phyloP scores from a whole-genome alignment of 2,329 filamentous ascomycete species.

The Amylocarpus encephaloides region DNA sequence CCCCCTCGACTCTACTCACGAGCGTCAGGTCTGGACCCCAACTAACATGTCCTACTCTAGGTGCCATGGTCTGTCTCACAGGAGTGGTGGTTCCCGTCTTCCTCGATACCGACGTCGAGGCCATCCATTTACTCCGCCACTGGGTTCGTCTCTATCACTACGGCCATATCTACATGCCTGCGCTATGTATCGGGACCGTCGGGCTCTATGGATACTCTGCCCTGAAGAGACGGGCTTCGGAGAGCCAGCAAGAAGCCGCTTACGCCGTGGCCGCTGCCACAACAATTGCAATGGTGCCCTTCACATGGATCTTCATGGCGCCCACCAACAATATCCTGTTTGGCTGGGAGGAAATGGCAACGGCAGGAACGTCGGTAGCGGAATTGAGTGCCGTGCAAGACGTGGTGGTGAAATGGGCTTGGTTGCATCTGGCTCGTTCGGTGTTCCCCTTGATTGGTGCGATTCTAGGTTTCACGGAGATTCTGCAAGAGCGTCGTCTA shows the following conservation, averaged over 20 bases:
- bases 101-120: slow-evolving; percentile 26
- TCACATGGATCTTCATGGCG: slow-evolving; percentile 34
- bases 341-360: too few species aligned
- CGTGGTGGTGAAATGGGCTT: slow-evolving; percentile 26
- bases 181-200: slow-evolving; percentile 26
- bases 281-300: slow-evolving; percentile 33
- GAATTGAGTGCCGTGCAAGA: slow-evolving; percentile 10
- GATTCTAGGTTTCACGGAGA: slow-evolving; percentile 4
- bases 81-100: slow-evolving; percentile 30
- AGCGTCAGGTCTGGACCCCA: too few species aligned
- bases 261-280: slow-evolving; percentile 6
- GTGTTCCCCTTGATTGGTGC: slow-evolving; percentile 21
- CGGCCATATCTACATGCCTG: slow-evolving; percentile 29
- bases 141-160: slow-evolving; percentile 34
- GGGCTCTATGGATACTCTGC: slow-evolving; percentile 25
- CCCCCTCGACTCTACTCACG: too few species aligned
- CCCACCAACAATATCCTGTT: slow-evolving; percentile 33
- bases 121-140: slow-evolving; percentile 27
- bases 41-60: slow-evolving; percentile 6
- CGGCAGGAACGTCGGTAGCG: not conserved
- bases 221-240: not conserved
- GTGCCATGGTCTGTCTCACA: slow-evolving; percentile 27
- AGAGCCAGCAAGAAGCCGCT: slow-evolving; percentile 8
- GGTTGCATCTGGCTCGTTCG: slow-evolving; percentile 26
- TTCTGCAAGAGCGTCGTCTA: not conserved